Conservation (phyloP, 495 filamentous ascomycete genomes). For the Jackrogersella multiformis region DNA sequence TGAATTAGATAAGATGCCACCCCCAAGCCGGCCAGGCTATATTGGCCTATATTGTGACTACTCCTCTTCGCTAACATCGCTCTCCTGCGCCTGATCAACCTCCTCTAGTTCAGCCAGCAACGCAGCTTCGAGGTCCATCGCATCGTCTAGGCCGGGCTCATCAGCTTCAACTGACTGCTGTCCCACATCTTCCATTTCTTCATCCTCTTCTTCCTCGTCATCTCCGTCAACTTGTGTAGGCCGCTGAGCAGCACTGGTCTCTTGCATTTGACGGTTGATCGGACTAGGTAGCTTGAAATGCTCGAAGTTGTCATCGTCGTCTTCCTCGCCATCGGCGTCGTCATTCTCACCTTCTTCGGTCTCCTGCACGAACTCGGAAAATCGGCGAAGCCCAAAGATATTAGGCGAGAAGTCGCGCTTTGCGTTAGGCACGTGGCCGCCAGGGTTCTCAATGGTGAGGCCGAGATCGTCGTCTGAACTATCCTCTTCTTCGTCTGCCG, state of each 20-base stretch:
- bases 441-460: slow-evolving; percentile 58
- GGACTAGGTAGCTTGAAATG: slow-evolving; percentile 50
- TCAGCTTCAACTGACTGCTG: slow-evolving; percentile 32
- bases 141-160: slow-evolving; percentile 37
- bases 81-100: slow-evolving; percentile 43
- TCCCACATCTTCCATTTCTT: slow-evolving; percentile 45
- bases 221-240: slow-evolving; percentile 10
- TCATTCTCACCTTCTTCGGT: slow-evolving; percentile 44
- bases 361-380: slow-evolving; percentile 52
- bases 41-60: background rate
- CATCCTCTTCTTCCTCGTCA: slow-evolving; percentile 41
- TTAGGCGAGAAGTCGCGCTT: slow-evolving; percentile 48
- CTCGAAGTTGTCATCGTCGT: slow-evolving; percentile 42
- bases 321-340: slow-evolving; percentile 51
- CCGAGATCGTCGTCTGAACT: slow-evolving; percentile 57
- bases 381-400: slow-evolving; percentile 51
- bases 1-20: slow-evolving; percentile 1
- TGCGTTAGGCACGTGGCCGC: slow-evolving; percentile 44
- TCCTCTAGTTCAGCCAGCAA: slow-evolving; percentile 49
- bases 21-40: background rate
- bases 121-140: slow-evolving; percentile 53
- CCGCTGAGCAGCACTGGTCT: slow-evolving; percentile 20
- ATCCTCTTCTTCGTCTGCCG: slow-evolving; percentile 53
- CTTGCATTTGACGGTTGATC: slow-evolving; percentile 43
- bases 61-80: slow-evolving; percentile 54